Evolutionary conservation across 1,284 basidiomycete species (phyloP), one percentile per base, ranked within the genome.

Genomic region (Mycosarcoma maydis): DNA sequence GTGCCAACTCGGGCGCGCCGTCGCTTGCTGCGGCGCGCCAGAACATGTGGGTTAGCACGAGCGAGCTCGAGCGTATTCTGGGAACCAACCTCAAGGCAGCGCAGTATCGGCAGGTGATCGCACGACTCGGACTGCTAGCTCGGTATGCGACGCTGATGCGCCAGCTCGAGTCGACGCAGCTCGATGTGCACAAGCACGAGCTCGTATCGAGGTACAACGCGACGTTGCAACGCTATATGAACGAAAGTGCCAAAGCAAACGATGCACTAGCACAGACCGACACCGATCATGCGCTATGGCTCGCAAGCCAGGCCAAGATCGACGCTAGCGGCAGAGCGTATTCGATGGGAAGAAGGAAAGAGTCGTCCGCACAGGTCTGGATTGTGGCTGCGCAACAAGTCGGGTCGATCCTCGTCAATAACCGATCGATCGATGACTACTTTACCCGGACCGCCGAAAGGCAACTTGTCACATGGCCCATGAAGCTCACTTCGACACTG

Each of bases 401-500:
- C 27, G 83, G 86, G 5, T 85, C 87, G 26, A 84, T 98, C 56
- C 85, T 98, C 49, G 84, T 98, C 83, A 98, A 98, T 83, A 90
- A 91, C 76, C 82, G 87, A 8, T 89, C 92, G 0, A 83, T 98
- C 24, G 84, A 88, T 26, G 83, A 87, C 42, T 94, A 92, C 83
- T 98, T 98, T 83, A 84, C 87, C 4, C 82, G 88, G n/a, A 86
- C 88, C 4, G 84, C 86, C 0, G 92, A 96, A 80, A 87, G 94
- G 44, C 92, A 94, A 78, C 85, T 87, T 17, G 86, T 94, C 41
- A 85, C 92, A 23, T 88, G 91, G 40, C 93, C 95, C 0, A 85
- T 98, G 56, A 90, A 90, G 72, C 83, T 97, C 32, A 88, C 92
- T 0, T 92, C 92, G 17, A 85, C 90, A n/a, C 82, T 97, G 11